Conservation (phyloP, 2,329 filamentous ascomycete genomes). For the Cladosporium cucumerinum region DNA sequence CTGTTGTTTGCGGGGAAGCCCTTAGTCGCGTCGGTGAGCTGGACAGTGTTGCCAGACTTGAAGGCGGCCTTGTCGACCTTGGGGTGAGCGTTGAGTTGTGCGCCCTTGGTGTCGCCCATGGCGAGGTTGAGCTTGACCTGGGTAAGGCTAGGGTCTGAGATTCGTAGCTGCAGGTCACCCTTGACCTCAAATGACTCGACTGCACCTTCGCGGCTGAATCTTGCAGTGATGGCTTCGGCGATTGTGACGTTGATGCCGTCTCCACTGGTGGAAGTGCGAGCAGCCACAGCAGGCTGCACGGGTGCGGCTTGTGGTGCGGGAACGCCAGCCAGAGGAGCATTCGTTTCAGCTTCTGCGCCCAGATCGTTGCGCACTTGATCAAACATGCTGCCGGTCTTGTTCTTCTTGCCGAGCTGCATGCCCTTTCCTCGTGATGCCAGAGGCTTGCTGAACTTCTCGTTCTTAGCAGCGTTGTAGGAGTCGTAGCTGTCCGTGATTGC, state of each 20-base stretch:
- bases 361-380: constrained; percentile 90
- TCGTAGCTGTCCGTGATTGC: constrained; percentile 80
- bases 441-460: constrained; percentile 78
- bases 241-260: constrained; percentile 86
- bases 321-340: constrained; percentile 60
- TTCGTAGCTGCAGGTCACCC: constrained; percentile 87
- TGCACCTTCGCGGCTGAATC: constrained; percentile 80
- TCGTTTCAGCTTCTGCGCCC: constrained; percentile 77
- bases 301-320: constrained; percentile 45
- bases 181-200: constrained; percentile 84
- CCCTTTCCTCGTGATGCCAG: constrained; percentile 83
- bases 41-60: constrained; percentile 76
- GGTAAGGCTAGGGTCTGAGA: constrained; percentile 81
- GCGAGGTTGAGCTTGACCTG: constrained; percentile 84
- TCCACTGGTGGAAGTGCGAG: constrained; percentile 67
- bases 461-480: constrained; percentile 95
- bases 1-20: constrained; percentile 94
- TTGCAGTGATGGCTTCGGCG: constrained; percentile 85
- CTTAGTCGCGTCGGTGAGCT: constrained; percentile 81
- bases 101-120: constrained; percentile 73
- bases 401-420: constrained; percentile 99
- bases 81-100: constrained; percentile 91
- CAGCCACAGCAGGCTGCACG: constrained; percentile 49
- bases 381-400: constrained; percentile 95
- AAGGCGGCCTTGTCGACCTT: constrained; percentile 92